phyloP scores from a whole-genome alignment of 306 rosid genomes.

The Lupinus albus region DNA sequence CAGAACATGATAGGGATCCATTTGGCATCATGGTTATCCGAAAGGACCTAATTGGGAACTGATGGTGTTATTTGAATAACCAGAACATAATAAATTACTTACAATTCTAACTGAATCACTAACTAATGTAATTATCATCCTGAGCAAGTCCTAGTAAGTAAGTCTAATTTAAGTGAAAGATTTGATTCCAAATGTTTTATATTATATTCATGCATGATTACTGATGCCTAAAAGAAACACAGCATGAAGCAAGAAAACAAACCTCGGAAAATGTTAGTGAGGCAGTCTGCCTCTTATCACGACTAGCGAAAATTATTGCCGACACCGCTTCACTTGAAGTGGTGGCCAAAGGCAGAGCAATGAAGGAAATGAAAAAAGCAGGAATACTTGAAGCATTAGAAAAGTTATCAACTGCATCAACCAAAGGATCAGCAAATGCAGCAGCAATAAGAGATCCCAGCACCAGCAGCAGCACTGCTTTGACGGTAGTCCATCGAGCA shows the following conservation, averaged over 20 bases:
- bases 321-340: constrained; percentile 93
- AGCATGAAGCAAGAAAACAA: constrained; percentile 42
- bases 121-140: not conserved
- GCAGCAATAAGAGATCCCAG: constrained; percentile 83
- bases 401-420: constrained; percentile 84
- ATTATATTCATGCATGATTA: constrained; percentile 1
- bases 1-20: not conserved
- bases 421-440: constrained; percentile 82
- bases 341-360: constrained; percentile 80
- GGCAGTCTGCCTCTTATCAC: constrained; percentile 76
- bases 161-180: not conserved
- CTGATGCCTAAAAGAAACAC: constrained; percentile 19
- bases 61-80: constrained; percentile 1
- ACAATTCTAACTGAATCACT: not conserved
- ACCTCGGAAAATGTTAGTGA: constrained; percentile 95
- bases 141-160: not conserved
- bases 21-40: not conserved
- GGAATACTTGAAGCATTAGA: constrained; percentile 89
- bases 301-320: constrained; percentile 84
- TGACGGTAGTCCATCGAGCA: constrained; percentile 48
- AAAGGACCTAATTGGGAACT: not conserved
- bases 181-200: constrained; percentile 4
- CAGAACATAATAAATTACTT: not conserved
- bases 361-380: constrained; percentile 91
- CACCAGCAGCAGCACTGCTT: constrained; percentile 65